Evolutionary conservation across 768 basidiomycete species (phyloP).

Genomic region (Kondoa subrosea): DNA sequence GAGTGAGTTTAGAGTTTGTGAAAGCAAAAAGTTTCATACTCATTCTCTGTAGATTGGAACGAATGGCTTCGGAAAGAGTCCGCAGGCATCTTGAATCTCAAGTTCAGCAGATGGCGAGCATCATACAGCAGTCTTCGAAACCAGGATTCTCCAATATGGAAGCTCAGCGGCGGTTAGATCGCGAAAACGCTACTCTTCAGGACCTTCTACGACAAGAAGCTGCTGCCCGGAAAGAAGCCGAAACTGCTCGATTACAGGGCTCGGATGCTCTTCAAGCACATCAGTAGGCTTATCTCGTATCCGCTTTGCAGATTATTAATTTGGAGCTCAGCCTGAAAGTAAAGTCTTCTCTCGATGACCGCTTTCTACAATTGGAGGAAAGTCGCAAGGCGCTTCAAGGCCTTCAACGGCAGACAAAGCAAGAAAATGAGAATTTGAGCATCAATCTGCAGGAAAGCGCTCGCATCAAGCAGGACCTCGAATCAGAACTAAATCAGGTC

Average conservation of each 20-base stretch:
- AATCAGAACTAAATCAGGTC: neutral
- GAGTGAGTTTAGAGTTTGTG: too few relatives aligned
- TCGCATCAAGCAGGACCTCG: neutral
- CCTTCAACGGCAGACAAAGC: neutral
- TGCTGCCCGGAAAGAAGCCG: constrained; percentile 5
- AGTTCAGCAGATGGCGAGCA: constrained; percentile 6
- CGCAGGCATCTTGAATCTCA: constrained; percentile 4
- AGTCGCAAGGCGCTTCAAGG: constrained; percentile 10
- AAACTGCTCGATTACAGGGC: constrained; percentile 4
- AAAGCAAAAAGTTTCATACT: too few relatives aligned
- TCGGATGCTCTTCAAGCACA: constrained; percentile 7
- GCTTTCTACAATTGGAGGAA: constrained; percentile 3
- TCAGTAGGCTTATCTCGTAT: neutral
- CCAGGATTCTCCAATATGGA: neutral
- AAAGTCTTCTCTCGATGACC: constrained; percentile 9
- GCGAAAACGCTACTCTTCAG: constrained; percentile 1
- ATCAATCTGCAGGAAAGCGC: neutral
- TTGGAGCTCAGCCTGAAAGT: constrained; percentile 5
- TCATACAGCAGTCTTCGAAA: neutral
- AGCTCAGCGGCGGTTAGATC: neutral
- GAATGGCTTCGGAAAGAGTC: neutral
- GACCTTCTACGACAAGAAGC: constrained; percentile 4
- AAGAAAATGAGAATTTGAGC: constrained; percentile 6
- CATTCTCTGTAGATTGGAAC: neutral
- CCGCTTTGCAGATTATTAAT: neutral